Conservation (phyloP, 345 rosid genomes). For the Linum usitatissimum region DNA sequence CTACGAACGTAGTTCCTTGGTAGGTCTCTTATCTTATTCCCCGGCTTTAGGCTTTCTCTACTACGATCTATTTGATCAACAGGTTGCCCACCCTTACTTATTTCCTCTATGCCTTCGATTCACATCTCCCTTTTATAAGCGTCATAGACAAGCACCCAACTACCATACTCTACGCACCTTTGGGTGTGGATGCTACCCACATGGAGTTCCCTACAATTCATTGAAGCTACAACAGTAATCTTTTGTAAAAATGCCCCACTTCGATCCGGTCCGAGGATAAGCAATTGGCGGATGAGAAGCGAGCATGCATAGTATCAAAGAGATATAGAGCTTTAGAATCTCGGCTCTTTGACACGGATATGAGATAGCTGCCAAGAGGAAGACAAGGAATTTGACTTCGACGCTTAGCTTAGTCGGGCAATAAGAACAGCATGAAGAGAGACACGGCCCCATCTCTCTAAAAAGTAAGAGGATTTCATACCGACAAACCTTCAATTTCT, state of each 20-base stretch:
- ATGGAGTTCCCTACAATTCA: background rate
- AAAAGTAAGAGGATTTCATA: too few species aligned
- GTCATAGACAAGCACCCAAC: background rate
- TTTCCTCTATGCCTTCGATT: background rate
- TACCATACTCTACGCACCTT: slow-evolving; percentile 1
- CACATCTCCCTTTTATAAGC: slow-evolving; percentile 1
- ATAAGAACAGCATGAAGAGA: background rate
- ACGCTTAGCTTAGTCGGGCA: background rate
- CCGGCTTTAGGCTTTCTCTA: too few species aligned
- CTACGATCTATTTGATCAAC: too few species aligned
- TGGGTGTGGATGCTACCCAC: slow-evolving; percentile 1
- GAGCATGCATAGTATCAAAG: background rate
- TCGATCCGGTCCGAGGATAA: background rate
- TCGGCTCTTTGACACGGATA: background rate
- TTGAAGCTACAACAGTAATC: background rate
- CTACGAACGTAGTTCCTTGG: too few species aligned
- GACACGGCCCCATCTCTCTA: background rate
- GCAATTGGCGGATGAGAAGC: background rate
- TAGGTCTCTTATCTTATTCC: too few species aligned
- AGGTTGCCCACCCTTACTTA: too few species aligned
- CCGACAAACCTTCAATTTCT: too few species aligned
- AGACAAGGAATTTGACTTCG: background rate
- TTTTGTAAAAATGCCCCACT: slow-evolving; percentile 1
- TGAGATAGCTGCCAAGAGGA: background rate
- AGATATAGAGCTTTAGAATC: background rate